These are phyloP conservation scores for Fallopia convolvulus DNA, from an alignment of 148 eudicot species.

Conservation along the genomic window DNA sequence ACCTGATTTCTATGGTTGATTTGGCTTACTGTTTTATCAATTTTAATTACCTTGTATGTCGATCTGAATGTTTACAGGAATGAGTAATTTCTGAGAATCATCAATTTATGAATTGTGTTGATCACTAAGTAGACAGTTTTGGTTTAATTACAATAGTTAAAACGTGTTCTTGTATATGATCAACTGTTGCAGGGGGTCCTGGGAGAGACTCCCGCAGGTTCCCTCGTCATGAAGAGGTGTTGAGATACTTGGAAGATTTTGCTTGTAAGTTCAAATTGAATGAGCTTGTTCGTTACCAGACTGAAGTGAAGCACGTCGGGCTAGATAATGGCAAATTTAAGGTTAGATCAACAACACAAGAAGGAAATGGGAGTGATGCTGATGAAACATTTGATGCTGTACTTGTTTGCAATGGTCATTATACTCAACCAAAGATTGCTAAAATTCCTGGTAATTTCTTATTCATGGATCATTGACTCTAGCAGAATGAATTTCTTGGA, in stretches of 20 bases:
- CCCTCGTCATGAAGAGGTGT: constrained; percentile 74
- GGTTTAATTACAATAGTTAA: constrained; percentile 15
- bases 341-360: constrained; percentile 32
- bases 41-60: no score
- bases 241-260: constrained; percentile 73
- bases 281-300: constrained; percentile 53
- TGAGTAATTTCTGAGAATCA: background rate
- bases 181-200: constrained; percentile 18
- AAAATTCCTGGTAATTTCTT: constrained; percentile 55
- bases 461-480: background rate
- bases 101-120: background rate
- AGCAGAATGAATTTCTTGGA: no score
- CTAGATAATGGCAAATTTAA: constrained; percentile 50
- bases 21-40: background rate
- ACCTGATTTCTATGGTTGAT: background rate
- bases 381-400: constrained; percentile 86
- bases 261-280: constrained; percentile 40
- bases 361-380: constrained; percentile 18
- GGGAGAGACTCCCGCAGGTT: constrained; percentile 68
- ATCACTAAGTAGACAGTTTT: background rate
- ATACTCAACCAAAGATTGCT: constrained; percentile 75
- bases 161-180: background rate
- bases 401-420: constrained; percentile 89
- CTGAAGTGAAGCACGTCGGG: constrained; percentile 53
- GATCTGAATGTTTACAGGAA: no score